Conservation (phyloP, 495 filamentous ascomycete species). For the Articulospora tetracladia region DNA sequence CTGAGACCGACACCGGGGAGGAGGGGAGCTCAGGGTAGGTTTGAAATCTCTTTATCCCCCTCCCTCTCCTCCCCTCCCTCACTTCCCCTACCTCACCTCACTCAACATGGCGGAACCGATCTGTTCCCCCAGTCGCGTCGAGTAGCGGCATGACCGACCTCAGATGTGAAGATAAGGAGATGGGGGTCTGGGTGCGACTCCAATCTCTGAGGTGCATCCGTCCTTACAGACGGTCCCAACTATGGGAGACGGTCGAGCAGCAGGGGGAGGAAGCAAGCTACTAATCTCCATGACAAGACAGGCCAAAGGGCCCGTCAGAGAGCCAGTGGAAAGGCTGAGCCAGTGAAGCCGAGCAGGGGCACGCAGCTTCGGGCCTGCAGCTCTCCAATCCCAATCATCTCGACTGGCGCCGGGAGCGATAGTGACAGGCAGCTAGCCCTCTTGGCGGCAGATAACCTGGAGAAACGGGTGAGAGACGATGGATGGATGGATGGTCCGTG, state of each 20-base stretch:
- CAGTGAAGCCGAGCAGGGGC: too few species aligned
- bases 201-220: not conserved
- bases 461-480: too few species aligned
- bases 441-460: too few species aligned
- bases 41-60: not conserved
- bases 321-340: not conserved
- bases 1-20: not conserved
- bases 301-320: not conserved
- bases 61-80: not conserved
- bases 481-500: too few species aligned
- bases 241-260: not conserved
- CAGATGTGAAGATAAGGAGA: constrained; percentile 1
- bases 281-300: constrained; percentile 11
- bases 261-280: not conserved
- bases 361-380: too few species aligned
- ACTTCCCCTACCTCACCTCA: not conserved
- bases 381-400: too few species aligned
- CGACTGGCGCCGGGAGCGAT: too few species aligned
- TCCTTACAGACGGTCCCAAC: not conserved
- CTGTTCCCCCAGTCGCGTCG: not conserved
- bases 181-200: not conserved
- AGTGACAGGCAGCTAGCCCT: too few species aligned
- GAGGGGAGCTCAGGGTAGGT: not conserved
- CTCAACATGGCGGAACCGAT: not conserved
- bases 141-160: constrained; percentile 5